A percentile compares a stretch with the other conserved stretches of the same genome.
These are phyloP conservation scores for Aspergillus candidus DNA, from an alignment of 2,329 filamentous ascomycete genomes.

Conservation along the genomic window DNA sequence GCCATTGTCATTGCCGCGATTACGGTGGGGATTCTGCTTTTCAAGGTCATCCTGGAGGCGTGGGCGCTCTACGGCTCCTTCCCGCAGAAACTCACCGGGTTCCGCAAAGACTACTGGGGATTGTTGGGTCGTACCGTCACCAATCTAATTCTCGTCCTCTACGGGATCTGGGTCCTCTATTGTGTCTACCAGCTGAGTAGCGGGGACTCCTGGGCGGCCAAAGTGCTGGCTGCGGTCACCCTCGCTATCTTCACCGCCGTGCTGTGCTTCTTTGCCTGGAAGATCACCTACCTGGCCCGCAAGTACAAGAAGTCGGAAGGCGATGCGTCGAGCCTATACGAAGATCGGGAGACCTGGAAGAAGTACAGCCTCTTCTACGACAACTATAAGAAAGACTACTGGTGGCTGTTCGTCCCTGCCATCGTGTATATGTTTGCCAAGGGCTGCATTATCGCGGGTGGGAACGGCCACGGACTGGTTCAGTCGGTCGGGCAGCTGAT, in stretches of 20 bases:
- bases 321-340: constrained; percentile 66
- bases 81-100: constrained; percentile 69
- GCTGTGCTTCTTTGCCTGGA: constrained; percentile 75
- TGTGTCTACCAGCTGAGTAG: constrained; percentile 92
- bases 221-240: constrained; percentile 73
- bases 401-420: constrained; percentile 90
- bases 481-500: constrained; percentile 76
- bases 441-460: constrained; percentile 76
- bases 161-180: constrained; percentile 92
- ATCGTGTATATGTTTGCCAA: constrained; percentile 90
- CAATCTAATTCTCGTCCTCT: constrained; percentile 81
- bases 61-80: constrained; percentile 90
- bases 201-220: constrained; percentile 91
- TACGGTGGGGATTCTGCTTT: constrained; percentile 75
- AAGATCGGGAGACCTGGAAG: constrained; percentile 84
- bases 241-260: constrained; percentile 73
- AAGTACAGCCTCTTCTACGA: constrained; percentile 99
- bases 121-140: constrained; percentile 84
- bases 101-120: constrained; percentile 96
- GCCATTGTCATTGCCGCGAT: constrained; percentile 80
- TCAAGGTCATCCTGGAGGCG: constrained; percentile 84
- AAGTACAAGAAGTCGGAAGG: constrained; percentile 71
- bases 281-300: constrained; percentile 71
- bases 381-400: constrained; percentile 86
- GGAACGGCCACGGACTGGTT: constrained; percentile 74